Conservation (phyloP, 1,284 basidiomycete genomes). For the Tausonia pullulans region DNA sequence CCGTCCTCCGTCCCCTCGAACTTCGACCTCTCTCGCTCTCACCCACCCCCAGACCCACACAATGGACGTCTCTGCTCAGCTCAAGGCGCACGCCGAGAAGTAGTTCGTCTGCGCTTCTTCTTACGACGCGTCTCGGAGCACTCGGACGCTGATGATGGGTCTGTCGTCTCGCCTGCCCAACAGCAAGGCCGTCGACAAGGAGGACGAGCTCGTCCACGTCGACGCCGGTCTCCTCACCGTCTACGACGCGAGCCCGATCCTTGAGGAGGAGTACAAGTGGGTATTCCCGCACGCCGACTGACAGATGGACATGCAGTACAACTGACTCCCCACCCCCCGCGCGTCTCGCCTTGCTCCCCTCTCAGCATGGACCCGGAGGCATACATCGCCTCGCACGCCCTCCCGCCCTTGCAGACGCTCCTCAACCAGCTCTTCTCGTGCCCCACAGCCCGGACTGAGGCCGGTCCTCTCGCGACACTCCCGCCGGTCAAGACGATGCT, state of each 20-base stretch:
- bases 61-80: conserved; percentile 70
- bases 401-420: conserved; percentile 76
- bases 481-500: conserved; percentile 64
- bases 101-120: conserved; percentile 36
- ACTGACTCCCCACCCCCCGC: not conserved
- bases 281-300: conserved; percentile 22
- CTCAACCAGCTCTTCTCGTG: conserved; percentile 70
- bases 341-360: not conserved
- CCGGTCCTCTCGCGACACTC: conserved; percentile 72
- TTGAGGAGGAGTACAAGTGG: conserved; percentile 64
- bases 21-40: not conserved
- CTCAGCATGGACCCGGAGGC: conserved; percentile 62
- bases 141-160: not conserved
- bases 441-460: conserved; percentile 60
- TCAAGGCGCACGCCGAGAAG: conserved; percentile 56
- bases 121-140: not conserved
- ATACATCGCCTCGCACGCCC: conserved; percentile 66
- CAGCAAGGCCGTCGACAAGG: conserved; percentile 49
- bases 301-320: not conserved
- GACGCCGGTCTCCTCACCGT: conserved; percentile 75
- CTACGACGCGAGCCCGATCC: conserved; percentile 77
- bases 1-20: not conserved
- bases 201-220: conserved; percentile 59
- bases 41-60: conserved; percentile 4
- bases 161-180: not conserved